Evolutionary conservation across 139 green algal genomes (phyloP).

Genomic region (Chlorella ohadii): DNA sequence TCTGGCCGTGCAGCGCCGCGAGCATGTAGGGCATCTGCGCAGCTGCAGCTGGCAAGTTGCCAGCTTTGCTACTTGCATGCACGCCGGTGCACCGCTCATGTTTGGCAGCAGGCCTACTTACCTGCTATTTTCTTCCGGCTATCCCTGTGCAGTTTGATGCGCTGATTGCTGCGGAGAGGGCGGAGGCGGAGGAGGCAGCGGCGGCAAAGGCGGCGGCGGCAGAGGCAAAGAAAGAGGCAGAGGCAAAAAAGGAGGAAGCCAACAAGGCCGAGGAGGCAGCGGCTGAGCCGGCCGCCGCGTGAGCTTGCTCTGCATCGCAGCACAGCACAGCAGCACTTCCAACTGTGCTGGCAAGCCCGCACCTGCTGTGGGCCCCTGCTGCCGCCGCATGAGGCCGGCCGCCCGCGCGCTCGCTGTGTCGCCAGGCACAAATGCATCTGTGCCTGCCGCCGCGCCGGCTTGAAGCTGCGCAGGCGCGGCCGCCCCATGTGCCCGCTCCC

Average conservation of each 20-base stretch:
- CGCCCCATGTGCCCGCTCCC: background rate
- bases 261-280: background rate
- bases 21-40: no score
- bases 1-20: no score
- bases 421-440: no score
- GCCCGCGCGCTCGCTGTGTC: background rate
- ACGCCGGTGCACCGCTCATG: no score
- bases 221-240: background rate
- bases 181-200: background rate
- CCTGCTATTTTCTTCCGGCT: background rate
- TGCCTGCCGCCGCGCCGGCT: no score
- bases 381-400: no score
- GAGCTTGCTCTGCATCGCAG: background rate
- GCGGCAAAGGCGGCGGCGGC: background rate
- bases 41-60: no score
- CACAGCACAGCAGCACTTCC: background rate
- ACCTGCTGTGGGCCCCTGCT: no score
- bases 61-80: no score
- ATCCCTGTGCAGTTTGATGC: conserved; percentile 66
- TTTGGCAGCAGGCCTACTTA: no score
- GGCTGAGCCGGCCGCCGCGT: background rate
- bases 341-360: no score
- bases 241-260: background rate
- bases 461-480: background rate
- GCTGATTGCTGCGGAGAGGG: conserved; percentile 52